Evolutionary conservation across 1,284 basidiomycete genomes (phyloP), one percentile per base, ranked within the genome.

Genomic region (Bjerkandera adusta): DNA sequence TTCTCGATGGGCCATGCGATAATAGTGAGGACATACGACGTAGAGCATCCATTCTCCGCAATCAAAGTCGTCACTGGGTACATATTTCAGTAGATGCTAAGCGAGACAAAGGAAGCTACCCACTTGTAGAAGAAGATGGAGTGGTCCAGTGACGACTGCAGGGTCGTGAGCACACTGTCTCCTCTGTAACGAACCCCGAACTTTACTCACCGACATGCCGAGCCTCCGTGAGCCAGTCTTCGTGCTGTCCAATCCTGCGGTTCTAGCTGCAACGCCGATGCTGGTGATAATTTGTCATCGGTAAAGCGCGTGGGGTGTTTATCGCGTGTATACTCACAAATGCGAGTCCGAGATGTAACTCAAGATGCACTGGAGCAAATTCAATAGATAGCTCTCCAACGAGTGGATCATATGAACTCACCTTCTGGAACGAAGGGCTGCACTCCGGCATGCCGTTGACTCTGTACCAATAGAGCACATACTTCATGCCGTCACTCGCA

Each of bases 281-380:
- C 89, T 91, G 45, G 21, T 52, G 38, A 47, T 12, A 11, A 39
- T 34, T 34, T 10, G n/a, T n/a, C n/a, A 27, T 41, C 20, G 11
- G 18, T 20, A 18, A 39, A n/a, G n/a, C n/a, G n/a, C n/a, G n/a
- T n/a, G n/a, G n/a, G n/a, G n/a, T n/a, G n/a, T n/a, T n/a, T n/a
- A n/a, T n/a, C n/a, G n/a, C n/a, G n/a, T n/a, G n/a, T n/a, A 26
- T 22, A 66, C 80, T 36, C 59, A 89, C 87, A 94, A 89, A 59
- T 86, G 76, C 36, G 90, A 69, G 64, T 96, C 92, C 1, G 91
- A 92, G 44, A 92, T 76, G 58, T 93, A 96, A 3, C 85, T 83
- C 42, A 95, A 72, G 50, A 96, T 91, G 56, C 89, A 91, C 89
- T 93, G 57, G 42, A 18, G 40, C 22, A 30, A 15, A 10, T 16